Evolutionary conservation across 208 protist species (phyloP), one percentile per base, ranked within the genome.

Genomic region (Crithidia bombi): DNA sequence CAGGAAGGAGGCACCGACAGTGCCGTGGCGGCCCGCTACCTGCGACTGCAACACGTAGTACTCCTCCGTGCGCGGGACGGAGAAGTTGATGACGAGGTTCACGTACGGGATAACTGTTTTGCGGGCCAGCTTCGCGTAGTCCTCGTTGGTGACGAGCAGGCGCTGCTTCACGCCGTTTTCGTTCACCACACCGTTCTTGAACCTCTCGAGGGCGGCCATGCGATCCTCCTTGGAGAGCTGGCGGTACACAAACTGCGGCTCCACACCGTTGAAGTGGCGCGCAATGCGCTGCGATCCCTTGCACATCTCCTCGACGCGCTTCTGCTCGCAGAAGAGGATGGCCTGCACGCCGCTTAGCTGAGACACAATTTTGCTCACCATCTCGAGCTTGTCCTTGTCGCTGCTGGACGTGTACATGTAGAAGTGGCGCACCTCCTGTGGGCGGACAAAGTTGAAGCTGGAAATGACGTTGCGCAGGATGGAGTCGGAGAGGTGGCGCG

Each of bases 51-150:
- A 76, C 5, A 93, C 61, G 74, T 94, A 97, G 67, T 87, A 94
- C 79, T 97, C 90, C 74, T 93, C 84, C 26, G 83, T 76, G 30
- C 82, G 78, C 51, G 92, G 92, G 1, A 94, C 78, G 43, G 78
- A 79, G 76, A 93, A 95, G 86, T 92, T 86, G 73, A 96, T 91
- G 69, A 95, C 81, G 23, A 97, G 80, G 63, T 97, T 97, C 39
- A 97, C 92, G 64, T 93, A 94, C 56, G 92, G 92, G 55, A 97
- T 89, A 49, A 93, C 41, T 12, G 81, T 91, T 70, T 95, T 95
- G 50, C 89, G 86, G 14, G 92, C 90, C 44, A 95, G 69, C 78
- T 95, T 95, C 46, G 92, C 92, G 76, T 97, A 97, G 76, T 97
- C 92, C 58, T 93, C 88, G 73, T 78, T 96, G 17, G 92, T 94